Percentiles rank a stretch among this genome's conserved stretches.
phyloP scores from a whole-genome alignment of 169 alveolate species.

The Pseudocohnilembus persalinus region DNA sequence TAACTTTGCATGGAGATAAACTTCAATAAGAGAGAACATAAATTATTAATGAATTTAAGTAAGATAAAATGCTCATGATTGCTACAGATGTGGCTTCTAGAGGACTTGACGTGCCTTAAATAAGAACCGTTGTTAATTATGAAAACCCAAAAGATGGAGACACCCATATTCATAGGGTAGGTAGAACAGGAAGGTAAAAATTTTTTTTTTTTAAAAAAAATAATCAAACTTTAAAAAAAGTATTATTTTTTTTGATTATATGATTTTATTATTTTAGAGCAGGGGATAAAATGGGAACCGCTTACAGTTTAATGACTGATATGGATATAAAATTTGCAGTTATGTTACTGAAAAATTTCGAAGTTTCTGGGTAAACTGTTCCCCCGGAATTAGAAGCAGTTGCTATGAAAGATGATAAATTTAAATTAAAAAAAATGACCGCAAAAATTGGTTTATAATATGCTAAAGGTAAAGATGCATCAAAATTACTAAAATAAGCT shows the following conservation, averaged over 20 bases:
- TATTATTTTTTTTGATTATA: too few species aligned
- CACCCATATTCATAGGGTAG: slow-evolving; percentile 75
- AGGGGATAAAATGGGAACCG: slow-evolving; percentile 44
- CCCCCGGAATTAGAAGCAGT: slow-evolving; percentile 46
- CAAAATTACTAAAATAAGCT: slow-evolving; percentile 34
- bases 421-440: slow-evolving; percentile 24
- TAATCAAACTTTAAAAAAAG: not conserved
- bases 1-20: slow-evolving; percentile 60
- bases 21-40: slow-evolving; percentile 51
- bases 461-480: slow-evolving; percentile 45
- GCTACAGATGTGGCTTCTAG: slow-evolving; percentile 80
- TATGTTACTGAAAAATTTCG: slow-evolving; percentile 41
- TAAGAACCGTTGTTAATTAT: slow-evolving; percentile 72
- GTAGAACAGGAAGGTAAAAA: slow-evolving; percentile 83
- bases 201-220: not conserved
- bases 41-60: slow-evolving; percentile 45
- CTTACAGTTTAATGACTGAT: slow-evolving; percentile 48
- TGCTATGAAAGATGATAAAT: slow-evolving; percentile 47
- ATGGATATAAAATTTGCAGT: slow-evolving; percentile 50
- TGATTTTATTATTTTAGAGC: slow-evolving; percentile 25
- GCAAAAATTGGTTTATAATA: slow-evolving; percentile 29
- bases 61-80: slow-evolving; percentile 44
- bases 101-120: slow-evolving; percentile 75
- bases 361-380: slow-evolving; percentile 48
- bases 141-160: slow-evolving; percentile 67